These are phyloP conservation scores for Pleurotus sapidus DNA, from an alignment of 768 basidiomycete genomes.

Conservation along the genomic window DNA sequence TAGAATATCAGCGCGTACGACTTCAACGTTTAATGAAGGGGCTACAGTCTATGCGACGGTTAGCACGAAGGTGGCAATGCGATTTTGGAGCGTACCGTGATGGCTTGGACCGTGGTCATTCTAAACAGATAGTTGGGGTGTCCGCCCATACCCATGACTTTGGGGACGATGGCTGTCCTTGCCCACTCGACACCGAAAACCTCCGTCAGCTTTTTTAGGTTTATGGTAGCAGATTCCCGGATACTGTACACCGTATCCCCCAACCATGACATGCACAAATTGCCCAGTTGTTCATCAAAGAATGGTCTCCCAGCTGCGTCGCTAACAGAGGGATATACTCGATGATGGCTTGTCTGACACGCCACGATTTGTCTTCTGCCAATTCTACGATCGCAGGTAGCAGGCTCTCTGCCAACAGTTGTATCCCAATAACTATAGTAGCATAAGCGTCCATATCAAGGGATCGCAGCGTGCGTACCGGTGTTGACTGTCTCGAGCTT, in stretches of 20 bases:
- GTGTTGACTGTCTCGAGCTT: slow-evolving; percentile 95
- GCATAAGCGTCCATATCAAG: slow-evolving; percentile 9
- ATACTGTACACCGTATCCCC: slow-evolving; percentile 99
- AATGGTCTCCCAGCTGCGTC: slow-evolving; percentile 96
- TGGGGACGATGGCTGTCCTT: slow-evolving; percentile 88
- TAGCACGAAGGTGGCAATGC: background rate
- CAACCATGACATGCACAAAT: slow-evolving; percentile 98
- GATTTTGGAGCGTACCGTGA: slow-evolving; percentile 62
- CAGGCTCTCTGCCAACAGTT: slow-evolving; percentile 89
- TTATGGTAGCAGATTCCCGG: slow-evolving; percentile 96
- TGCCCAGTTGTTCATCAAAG: slow-evolving; percentile 96
- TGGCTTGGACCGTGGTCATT: slow-evolving; percentile 99
- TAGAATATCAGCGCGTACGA: slow-evolving; percentile 81
- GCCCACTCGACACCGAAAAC: slow-evolving; percentile 99
- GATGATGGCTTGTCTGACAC: slow-evolving; percentile 98
- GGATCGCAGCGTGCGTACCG: slow-evolving; percentile 47
- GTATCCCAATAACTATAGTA: slow-evolving; percentile 90
- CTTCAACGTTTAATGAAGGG: slow-evolving; percentile 81
- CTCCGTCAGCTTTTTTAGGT: slow-evolving; percentile 94
- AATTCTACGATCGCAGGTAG: slow-evolving; percentile 97
- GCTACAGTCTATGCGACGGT: slow-evolving; percentile 74
- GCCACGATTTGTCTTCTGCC: slow-evolving; percentile 99
- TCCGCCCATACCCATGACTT: slow-evolving; percentile 94
- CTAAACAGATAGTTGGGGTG: slow-evolving; percentile 97
- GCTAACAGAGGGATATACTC: slow-evolving; percentile 99